Conservation (phyloP, 2,329 filamentous ascomycete species). For the Alternaria incomplexa region DNA sequence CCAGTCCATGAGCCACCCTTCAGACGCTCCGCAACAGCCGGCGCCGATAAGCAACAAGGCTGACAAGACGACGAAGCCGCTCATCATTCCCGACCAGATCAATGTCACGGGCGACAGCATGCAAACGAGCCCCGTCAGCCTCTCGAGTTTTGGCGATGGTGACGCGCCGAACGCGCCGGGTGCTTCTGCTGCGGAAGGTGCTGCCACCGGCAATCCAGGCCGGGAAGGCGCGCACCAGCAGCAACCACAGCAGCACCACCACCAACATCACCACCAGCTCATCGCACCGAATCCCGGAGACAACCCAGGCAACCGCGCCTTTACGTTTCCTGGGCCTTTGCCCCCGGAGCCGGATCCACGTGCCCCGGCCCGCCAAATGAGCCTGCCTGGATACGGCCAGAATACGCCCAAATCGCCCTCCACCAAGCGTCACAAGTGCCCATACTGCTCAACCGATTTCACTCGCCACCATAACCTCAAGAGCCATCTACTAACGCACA, state of each 20-base stretch:
- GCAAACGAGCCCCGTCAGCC: constrained; percentile 60
- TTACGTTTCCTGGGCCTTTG: constrained; percentile 69
- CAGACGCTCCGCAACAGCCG: constrained; percentile 51
- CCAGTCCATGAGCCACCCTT: constrained; percentile 41
- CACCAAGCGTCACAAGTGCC: constrained; percentile 92
- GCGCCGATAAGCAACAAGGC: constrained; percentile 57
- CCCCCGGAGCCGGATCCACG: constrained; percentile 56
- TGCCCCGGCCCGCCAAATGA: constrained; percentile 63
- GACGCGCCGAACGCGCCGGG: constrained; percentile 56
- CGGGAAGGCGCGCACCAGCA: constrained; percentile 47
- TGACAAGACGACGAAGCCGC: constrained; percentile 55
- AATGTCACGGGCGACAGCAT: constrained; percentile 51
- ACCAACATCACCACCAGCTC: constrained; percentile 39
- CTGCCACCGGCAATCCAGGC: constrained; percentile 51
- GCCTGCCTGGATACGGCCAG: constrained; percentile 63
- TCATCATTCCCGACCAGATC: constrained; percentile 55
- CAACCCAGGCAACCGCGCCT: constrained; percentile 58
- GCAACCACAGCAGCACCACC: constrained; percentile 30
- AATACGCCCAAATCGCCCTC: constrained; percentile 71
- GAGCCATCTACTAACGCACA: constrained; percentile 95
- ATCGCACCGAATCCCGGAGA: constrained; percentile 47
- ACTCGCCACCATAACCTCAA: constrained; percentile 97
- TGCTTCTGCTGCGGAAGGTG: constrained; percentile 58
- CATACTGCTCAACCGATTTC: constrained; percentile 95
- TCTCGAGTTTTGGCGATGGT: constrained; percentile 60